phyloP scores from a whole-genome alignment of 176 grass and related monocot genomes.

The sorghum (Sorghum bicolor) region DNA sequence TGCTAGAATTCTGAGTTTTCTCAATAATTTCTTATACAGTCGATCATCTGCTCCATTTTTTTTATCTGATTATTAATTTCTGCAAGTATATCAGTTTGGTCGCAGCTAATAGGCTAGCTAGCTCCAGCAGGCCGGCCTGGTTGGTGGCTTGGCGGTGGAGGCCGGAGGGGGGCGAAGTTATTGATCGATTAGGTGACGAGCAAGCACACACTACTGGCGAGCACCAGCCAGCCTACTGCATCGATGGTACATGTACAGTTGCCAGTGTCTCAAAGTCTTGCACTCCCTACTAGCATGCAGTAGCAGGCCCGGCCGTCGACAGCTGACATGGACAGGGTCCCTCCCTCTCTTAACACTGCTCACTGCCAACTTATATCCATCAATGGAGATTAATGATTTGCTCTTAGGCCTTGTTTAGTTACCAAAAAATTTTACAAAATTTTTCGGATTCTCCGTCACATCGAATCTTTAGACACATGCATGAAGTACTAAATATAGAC shows the following conservation, averaged over 20 bases:
- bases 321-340: constrained; percentile 30
- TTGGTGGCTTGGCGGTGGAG: constrained; percentile 42
- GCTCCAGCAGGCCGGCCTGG: constrained; percentile 25
- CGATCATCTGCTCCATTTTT: background rate
- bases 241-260: constrained; percentile 48
- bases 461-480: no score
- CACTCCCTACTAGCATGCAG: constrained; percentile 1
- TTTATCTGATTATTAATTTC: background rate
- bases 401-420: no score
- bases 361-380: constrained; percentile 56
- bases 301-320: constrained; percentile 13
- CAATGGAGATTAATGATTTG: constrained; percentile 58
- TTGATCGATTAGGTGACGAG: constrained; percentile 40
- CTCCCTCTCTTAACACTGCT: constrained; percentile 44
- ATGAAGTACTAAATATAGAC: no score
- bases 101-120: background rate
- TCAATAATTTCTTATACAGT: background rate
- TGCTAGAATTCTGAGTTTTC: background rate
- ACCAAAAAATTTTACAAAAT: no score
- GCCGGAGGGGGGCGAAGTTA: constrained; percentile 22
- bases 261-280: constrained; percentile 37
- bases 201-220: constrained; percentile 22
- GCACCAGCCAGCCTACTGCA: constrained; percentile 38
- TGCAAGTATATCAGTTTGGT: background rate
- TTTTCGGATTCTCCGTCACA: no score